Percentiles rank a stretch among this genome's conserved stretches.
Conservation (phyloP, 257 asterid genomes). For the Verbena officinalis region DNA sequence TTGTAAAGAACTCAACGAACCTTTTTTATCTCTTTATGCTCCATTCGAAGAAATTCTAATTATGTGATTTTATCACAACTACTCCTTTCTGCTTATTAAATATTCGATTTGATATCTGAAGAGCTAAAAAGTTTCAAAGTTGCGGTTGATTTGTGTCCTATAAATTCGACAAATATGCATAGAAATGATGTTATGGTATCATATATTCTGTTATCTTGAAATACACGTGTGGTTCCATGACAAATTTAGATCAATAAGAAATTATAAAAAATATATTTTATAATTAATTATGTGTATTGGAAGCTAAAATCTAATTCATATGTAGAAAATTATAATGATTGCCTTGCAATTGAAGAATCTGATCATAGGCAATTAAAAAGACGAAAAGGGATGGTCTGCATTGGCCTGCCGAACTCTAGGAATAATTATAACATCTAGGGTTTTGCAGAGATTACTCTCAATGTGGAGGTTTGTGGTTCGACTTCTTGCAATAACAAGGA, state of each 20-base stretch:
- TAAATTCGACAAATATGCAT: conserved; percentile 21
- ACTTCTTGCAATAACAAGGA: no score
- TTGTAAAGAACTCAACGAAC: conserved; percentile 7
- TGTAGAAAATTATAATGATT: conserved; percentile 28
- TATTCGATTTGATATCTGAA: neutral
- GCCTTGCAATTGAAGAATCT: conserved; percentile 56
- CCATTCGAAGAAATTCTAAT: conserved; percentile 22
- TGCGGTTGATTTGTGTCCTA: neutral
- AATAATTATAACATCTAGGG: no score
- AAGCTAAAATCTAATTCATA: conserved; percentile 41
- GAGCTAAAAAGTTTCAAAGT: conserved; percentile 18
- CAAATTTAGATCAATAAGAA: conserved; percentile 11
- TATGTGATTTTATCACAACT: conserved; percentile 7
- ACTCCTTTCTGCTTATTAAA: conserved; percentile 8
- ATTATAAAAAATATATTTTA: no score
- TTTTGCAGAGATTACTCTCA: no score
- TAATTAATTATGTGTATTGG: conserved; percentile 42
- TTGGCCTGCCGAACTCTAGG: no score
- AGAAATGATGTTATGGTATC: conserved; percentile 12
- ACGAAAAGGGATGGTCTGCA: conserved; percentile 16
- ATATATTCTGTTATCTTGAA: conserved; percentile 33
- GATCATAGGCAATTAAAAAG: conserved; percentile 29
- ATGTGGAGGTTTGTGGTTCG: no score
- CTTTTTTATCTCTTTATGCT: neutral
- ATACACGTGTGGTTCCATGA: conserved; percentile 45